Base-by-base conservation (phyloP, 164 flowering plant genomes). In the Magnolia officinalis region DNA sequence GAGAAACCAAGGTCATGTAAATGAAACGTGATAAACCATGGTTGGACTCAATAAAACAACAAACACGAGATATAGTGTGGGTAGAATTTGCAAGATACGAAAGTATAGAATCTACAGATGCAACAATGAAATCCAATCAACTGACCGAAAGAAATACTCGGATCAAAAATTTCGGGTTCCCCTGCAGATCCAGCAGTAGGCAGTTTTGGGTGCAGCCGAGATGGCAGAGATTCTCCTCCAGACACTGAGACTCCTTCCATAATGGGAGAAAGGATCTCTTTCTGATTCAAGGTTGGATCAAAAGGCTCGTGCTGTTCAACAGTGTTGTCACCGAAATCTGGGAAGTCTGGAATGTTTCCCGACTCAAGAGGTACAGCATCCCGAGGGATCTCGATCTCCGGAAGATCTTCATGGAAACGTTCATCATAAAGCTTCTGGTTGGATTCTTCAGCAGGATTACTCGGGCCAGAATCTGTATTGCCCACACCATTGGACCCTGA, bases 381-480 rank as follows among this genome's bases (percentile, higher is more conserved):
- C 24, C 93, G 90, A 88, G 80, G 75, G 26, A 83, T 73, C 85
- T 95, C 99, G 18, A 83, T 75, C 65, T 84, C 90, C 4, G 89
- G 90, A 18, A 79, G 13, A 74, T 79, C 80, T 55, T 37, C 71
- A 9, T 68, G 49, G 71, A 11, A 68, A 68, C 50, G 49, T 18
- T 68, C 71, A 11, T 37, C 71, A 37, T 18, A 18, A 31, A 68
- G 20, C n/a, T 29, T 68, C 50, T 68, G 51, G 18, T 68, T 68
- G 71, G 71, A 68, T 31, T 68, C 51, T 1, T 37, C 2, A 16
- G 50, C 50, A 16, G 14, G 20, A 31, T 68, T 16, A 19, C 50
- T 31, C 16, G 71, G 51, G 3, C 71, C 71, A 68, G 21, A 19
- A 31, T 29, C 50, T 68, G 49, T 3, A 29, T 2, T 19, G 31